A percentile compares a stretch with the other conserved stretches of the same genome.
Evolutionary conservation across 441 rosid genomes (phyloP).

Genomic region (Arabidopsis hybrid): DNA sequence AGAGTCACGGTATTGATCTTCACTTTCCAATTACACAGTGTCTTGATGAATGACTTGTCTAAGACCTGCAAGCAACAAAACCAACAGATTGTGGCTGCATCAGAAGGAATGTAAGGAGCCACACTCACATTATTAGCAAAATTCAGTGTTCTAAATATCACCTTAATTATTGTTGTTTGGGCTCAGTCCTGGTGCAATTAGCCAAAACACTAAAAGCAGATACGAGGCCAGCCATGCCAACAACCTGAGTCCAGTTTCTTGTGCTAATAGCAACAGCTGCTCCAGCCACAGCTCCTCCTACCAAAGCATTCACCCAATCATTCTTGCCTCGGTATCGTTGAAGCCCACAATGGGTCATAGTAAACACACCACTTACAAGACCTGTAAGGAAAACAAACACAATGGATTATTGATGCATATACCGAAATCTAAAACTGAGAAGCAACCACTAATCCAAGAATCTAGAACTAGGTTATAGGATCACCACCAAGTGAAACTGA

Average conservation of each 20-base stretch:
- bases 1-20: conserved; percentile 29
- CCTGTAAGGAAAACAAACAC: conserved; percentile 47
- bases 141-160: not conserved
- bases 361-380: conserved; percentile 71
- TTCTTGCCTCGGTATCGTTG: conserved; percentile 66
- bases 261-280: conserved; percentile 76
- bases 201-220: conserved; percentile 74
- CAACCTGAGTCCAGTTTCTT: conserved; percentile 65
- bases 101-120: not conserved
- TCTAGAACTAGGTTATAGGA: not conserved
- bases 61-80: conserved; percentile 22
- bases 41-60: conserved; percentile 9
- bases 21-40: conserved; percentile 14
- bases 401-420: not conserved
- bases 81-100: not conserved
- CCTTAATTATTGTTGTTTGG: conserved; percentile 43
- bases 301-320: conserved; percentile 80
- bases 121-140: not conserved
- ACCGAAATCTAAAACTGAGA: not conserved
- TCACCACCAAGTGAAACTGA: not conserved
- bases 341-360: conserved; percentile 67
- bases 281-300: conserved; percentile 85
- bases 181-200: conserved; percentile 59
- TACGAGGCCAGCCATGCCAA: conserved; percentile 63
- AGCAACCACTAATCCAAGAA: conserved; percentile 2